Evolutionary conservation across 805 yeast genomes (phyloP), one percentile per base, ranked within the genome.

Genomic region (Ogataea kodamae): DNA sequence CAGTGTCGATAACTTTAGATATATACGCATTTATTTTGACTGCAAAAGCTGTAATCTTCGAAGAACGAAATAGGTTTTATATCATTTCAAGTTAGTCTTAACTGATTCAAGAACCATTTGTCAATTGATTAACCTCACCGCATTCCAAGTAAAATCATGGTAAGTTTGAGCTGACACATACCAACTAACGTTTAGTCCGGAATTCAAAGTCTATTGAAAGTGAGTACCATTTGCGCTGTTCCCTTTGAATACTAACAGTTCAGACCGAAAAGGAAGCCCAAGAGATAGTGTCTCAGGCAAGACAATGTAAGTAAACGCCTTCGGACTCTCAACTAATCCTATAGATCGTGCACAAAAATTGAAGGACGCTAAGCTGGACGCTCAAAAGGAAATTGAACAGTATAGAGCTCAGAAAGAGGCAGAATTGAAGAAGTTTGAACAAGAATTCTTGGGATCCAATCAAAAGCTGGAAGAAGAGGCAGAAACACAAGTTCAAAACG

Each of bases 231-330:
- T n/a, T n/a, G n/a, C n/a, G n/a, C n/a, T n/a, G n/a, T n/a, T n/a
- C n/a, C n/a, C n/a, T n/a, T n/a, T n/a, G n/a, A n/a, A n/a, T n/a
- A n/a, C n/a, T n/a, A n/a, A n/a, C 18, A 7, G 5, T 6, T 9
- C 55, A 83, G 72, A 95, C 97, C 43, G 98, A 92, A 68, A 87
- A 84, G 65, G 90, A 86, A 54, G 97, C 98, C n/a, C 97, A 95
- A 51, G 89, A 81, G 50, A 84, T 89, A 45, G 97, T 92, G 42
- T 74, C 89, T 53, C 82, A 83, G 58, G 97, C 98, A 15, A 85
- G 97, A 71, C 74, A 80, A 51, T 87, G 81, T 71, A 71, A 57
- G 76, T 74, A 5, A 17, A 9, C 33, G 11, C 5, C 11, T 5
- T 7, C 19, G 4, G 22, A 18, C 5, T 9, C 3, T 12, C 10